phyloP scores from a whole-genome alignment of 768 basidiomycete genomes.

The Rhodosporidiobolus sp. region DNA sequence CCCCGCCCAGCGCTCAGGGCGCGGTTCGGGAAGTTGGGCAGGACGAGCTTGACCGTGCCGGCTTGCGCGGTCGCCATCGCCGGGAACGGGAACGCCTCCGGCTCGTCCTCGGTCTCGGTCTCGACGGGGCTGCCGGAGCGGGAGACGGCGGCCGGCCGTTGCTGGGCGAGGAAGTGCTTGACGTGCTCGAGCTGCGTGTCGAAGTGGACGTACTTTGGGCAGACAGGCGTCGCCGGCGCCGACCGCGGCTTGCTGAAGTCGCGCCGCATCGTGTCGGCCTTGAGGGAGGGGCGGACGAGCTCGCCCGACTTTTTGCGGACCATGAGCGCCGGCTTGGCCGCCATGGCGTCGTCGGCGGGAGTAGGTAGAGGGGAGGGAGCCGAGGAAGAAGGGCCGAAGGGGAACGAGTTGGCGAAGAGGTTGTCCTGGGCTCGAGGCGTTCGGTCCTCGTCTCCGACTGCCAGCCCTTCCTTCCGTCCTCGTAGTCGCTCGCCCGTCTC shows the following conservation, averaged over 20 bases:
- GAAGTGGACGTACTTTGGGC: conserved; percentile 84
- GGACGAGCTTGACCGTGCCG: conserved; percentile 56
- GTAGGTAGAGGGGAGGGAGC: conserved; percentile 2
- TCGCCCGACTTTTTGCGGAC: conserved; percentile 92
- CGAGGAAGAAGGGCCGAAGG: conserved; percentile 23
- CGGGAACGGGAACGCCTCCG: conserved; percentile 50
- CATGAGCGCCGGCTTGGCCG: conserved; percentile 51
- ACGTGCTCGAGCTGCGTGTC: conserved; percentile 87
- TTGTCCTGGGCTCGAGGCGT: conserved; percentile 1
- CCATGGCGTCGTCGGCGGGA: conserved; percentile 9
- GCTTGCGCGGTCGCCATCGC: conserved; percentile 41
- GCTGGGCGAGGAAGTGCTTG: conserved; percentile 88
- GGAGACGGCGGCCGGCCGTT: conserved; percentile 89
- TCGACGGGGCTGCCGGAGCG: conserved; percentile 73
- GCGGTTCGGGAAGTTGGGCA: conserved; percentile 63
- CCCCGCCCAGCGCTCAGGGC: no score
- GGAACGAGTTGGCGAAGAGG: conserved; percentile 12
- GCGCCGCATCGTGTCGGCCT: conserved; percentile 56
- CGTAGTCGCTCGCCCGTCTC: not conserved
- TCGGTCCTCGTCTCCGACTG: not conserved
- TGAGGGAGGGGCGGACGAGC: conserved; percentile 85
- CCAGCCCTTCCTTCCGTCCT: conserved; percentile 1
- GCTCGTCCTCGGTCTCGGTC: conserved; percentile 58
- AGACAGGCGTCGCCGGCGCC: conserved; percentile 73
- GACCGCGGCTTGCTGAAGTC: conserved; percentile 55